Evolutionary conservation across 345 rosid species (phyloP).

Genomic region (Salix purpurea): DNA sequence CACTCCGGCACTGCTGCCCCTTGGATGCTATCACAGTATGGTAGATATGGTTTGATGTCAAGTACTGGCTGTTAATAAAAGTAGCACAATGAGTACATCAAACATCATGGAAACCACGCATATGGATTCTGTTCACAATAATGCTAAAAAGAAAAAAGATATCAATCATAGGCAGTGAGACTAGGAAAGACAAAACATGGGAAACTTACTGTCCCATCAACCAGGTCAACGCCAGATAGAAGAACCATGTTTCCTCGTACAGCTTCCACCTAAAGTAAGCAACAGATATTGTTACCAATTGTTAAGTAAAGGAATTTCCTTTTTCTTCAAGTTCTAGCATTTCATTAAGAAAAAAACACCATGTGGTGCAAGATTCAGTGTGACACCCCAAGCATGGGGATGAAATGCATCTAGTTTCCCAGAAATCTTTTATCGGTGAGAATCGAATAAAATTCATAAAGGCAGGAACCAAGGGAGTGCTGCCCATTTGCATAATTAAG

Average conservation of each 20-base stretch:
- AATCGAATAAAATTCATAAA: no score
- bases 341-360: neutral
- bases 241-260: slow-evolving; percentile 60
- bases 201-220: slow-evolving; percentile 84
- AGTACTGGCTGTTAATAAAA: slow-evolving; percentile 61
- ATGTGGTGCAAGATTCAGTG: neutral
- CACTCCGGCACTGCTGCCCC: slow-evolving; percentile 74
- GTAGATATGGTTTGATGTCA: slow-evolving; percentile 84
- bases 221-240: slow-evolving; percentile 90
- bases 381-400: no score
- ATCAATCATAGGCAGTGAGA: neutral
- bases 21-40: slow-evolving; percentile 73
- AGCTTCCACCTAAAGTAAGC: slow-evolving; percentile 60
- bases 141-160: neutral
- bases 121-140: neutral
- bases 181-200: slow-evolving; percentile 1
- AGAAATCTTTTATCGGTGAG: no score
- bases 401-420: no score
- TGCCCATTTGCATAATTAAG: no score
- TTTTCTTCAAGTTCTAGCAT: neutral
- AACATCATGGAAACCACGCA: neutral
- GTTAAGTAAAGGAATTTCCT: neutral
- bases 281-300: neutral
- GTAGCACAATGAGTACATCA: slow-evolving; percentile 5
- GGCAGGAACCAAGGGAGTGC: no score